Base-by-base conservation (phyloP, 169 alveolate species). In the Eimeria sp. region DNA sequence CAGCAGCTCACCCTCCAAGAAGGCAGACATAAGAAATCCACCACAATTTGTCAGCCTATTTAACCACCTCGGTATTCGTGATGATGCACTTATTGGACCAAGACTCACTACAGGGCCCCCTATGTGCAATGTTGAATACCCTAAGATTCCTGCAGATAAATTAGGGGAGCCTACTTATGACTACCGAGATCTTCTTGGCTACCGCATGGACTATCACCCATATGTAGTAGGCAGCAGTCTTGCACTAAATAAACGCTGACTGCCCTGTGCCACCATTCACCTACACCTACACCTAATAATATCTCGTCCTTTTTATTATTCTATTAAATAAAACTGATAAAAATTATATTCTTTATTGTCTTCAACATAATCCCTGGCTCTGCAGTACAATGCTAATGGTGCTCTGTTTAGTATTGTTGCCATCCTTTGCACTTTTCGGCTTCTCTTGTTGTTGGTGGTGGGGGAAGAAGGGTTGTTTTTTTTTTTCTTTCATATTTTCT, bases 91-190 rank as follows among this genome's bases (percentile, higher is more conserved):
- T 2, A 6, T 54, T 22, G 92, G 92, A 18, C 92, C 92, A 34
- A 54, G 58, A 4, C 78, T 54, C 58, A 13, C 22, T 45, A 34
- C 40, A 34, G 40, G 47, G 4, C 27, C 58, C 92, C 76, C 92
- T 40, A 58, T 18, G 30, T 84, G 92, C 78, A 57, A 84, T 6
- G 20, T 84, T 30, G 25, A 84, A 18, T 84, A 57, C 43, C 92
- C 92, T 25, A 18, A 27, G 10, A 75, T 84, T 34, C 92, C 92
- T 14, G 22, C 78, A 25, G 54, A 57, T 70, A 84, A 27, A 43
- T 30, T 54, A 6, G 92, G 92, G n/a, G 30, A 86, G 49, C 96
- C 96, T 1, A 47, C 61, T 14, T 92, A 92, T 58, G 92, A 92
- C 58, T 92, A 87, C 49, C 27, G 63, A 16, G 70, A 58, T 22